These are phyloP conservation scores for Nemania abortiva DNA, from an alignment of 2,329 filamentous ascomycete species.

Conservation along the genomic window DNA sequence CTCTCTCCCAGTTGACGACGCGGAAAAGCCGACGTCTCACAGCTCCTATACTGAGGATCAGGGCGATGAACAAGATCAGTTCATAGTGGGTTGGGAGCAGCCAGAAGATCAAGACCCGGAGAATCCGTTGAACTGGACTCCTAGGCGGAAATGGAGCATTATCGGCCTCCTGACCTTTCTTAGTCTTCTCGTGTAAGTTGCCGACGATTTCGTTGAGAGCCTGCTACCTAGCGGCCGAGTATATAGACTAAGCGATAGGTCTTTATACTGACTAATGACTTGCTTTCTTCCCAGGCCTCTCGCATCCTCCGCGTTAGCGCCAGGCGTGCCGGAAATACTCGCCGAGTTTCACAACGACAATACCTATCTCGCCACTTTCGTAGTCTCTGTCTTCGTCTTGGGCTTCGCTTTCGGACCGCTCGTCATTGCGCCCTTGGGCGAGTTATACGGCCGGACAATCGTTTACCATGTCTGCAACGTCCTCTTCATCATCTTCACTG, in stretches of 20 bases:
- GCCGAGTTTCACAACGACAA: constrained; percentile 62
- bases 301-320: constrained; percentile 53
- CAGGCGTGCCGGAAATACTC: constrained; percentile 68
- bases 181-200: constrained; percentile 21
- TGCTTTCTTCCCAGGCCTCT: constrained; percentile 3
- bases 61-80: constrained; percentile 2
- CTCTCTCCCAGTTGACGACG: neutral
- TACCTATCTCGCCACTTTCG: constrained; percentile 63
- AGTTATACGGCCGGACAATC: constrained; percentile 57
- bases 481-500: constrained; percentile 58
- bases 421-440: constrained; percentile 61
- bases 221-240: too few relatives aligned
- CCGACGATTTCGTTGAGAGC: neutral
- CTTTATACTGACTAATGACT: neutral
- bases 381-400: constrained; percentile 69
- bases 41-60: neutral
- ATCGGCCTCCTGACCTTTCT: constrained; percentile 26
- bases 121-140: constrained; percentile 27
- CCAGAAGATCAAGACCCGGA: constrained; percentile 21
- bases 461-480: constrained; percentile 58
- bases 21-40: neutral
- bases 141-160: constrained; percentile 27
- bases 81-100: constrained; percentile 24
- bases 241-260: too few relatives aligned
- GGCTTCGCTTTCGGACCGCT: constrained; percentile 64